A percentile compares a stretch with the other conserved stretches of the same genome.
phyloP scores from a whole-genome alignment of 768 basidiomycete genomes.

The Mrakia frigida region DNA sequence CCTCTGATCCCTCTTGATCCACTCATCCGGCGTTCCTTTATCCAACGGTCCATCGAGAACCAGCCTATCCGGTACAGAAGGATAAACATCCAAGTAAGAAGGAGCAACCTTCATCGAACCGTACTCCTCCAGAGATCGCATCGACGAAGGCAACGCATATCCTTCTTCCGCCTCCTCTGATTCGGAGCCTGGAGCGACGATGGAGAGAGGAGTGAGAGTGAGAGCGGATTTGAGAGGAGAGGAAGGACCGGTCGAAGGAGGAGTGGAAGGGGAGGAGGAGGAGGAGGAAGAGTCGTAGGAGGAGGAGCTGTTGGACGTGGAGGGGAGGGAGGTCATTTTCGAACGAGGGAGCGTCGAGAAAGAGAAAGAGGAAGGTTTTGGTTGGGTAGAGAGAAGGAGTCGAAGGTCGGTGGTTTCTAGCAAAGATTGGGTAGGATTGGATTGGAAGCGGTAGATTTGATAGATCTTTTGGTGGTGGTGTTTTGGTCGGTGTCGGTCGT shows the following conservation, averaged over 20 bases:
- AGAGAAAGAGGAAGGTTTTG: too few species aligned
- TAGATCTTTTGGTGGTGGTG: too few species aligned
- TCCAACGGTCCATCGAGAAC: slow-evolving; percentile 24
- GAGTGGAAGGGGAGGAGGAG: not conserved
- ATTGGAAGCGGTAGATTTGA: too few species aligned
- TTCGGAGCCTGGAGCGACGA: not conserved
- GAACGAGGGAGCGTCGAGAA: too few species aligned
- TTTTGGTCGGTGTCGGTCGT: too few species aligned
- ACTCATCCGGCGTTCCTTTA: slow-evolving; percentile 48
- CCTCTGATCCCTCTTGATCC: slow-evolving; percentile 45
- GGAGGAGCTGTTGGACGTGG: not conserved
- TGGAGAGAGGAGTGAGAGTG: not conserved
- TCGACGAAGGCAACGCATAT: slow-evolving; percentile 9
- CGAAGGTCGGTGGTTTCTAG: too few species aligned
- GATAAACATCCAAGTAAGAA: slow-evolving; percentile 23
- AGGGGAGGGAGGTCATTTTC: not conserved
- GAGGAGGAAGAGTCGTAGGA: not conserved
- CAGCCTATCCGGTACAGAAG: slow-evolving; percentile 31
- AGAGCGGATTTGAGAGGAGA: not conserved
- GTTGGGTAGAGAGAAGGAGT: too few species aligned
- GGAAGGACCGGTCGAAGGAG: not conserved
- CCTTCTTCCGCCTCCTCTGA: not conserved
- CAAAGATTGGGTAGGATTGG: too few species aligned
- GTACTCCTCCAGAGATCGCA: not conserved
- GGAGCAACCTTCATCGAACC: not conserved